Base-by-base conservation (phyloP, 768 basidiomycete species). In the Amanita pallidorosea region DNA sequence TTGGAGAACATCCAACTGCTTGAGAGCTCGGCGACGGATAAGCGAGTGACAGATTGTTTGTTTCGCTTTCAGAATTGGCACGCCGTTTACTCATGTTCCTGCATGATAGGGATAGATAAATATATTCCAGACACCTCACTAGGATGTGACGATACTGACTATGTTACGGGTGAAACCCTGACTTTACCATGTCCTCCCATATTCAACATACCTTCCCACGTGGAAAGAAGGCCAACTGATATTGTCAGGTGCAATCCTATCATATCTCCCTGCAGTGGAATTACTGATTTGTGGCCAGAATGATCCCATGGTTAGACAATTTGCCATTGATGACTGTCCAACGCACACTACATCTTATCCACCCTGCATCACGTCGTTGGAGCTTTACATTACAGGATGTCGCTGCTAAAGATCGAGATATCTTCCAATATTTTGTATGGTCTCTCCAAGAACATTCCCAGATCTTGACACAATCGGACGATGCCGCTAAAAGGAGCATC, bases 271-370 rank as follows among this genome's bases (percentile, higher is more conserved):
- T n/a, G 8, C 38, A 4, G 17, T 34, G 29, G 3, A 17, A 17
- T 4, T 27, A 9, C 34, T 47, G 27, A 29, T 36, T 18, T 20
- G 33, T 8, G 11, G n/a, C 49, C 18, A 81, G 79, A 27, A 60
- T 80, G 36, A 60, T 65, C 20, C 61, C 66, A 22, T 81, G 80
- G 79, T 56, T 80, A 13, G 68, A 70, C 23, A 68, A 69, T 51
- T 67, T 77, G 43, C 77, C 79, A 4, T 60, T 83, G 20, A 69
- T 71, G 57, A 81, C 75, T 7, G 67, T 69, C 12, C 73, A 76
- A 59, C 67, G 70, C 8, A 63, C 69, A 31, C 52, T 77, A 23
- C 77, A 79, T 53, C 62, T 73, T 11, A 51, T 72, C 41, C 68
- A 67, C 54, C 74, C 77, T 17, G 61, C 67, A 33, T 71, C 69